These are phyloP conservation scores for Leccinum broughii DNA, from an alignment of 768 basidiomycete genomes.

Conservation along the genomic window DNA sequence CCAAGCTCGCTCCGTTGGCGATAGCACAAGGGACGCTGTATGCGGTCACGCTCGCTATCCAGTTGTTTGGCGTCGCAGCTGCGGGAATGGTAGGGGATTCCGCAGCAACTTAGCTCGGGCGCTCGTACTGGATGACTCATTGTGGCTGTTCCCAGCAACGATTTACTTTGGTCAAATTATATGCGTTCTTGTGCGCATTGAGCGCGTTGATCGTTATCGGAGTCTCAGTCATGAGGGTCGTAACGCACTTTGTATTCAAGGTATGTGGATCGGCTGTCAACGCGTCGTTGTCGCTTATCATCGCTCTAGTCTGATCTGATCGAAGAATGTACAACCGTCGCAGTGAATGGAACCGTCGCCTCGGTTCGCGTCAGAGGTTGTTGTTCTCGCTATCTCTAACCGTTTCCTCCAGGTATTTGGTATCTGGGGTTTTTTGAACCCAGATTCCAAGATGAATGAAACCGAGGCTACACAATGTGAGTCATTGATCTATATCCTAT, in stretches of 20 bases:
- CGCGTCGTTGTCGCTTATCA: neutral
- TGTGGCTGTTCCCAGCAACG: constrained; percentile 47
- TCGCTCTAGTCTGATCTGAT: constrained; percentile 54
- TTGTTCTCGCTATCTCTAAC: constrained; percentile 10
- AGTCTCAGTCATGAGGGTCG: constrained; percentile 51
- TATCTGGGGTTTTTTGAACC: constrained; percentile 52
- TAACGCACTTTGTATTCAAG: constrained; percentile 72
- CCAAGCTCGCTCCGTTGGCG: constrained; percentile 52
- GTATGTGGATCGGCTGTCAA: constrained; percentile 32
- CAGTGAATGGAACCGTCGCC: constrained; percentile 33
- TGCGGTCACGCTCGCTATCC: constrained; percentile 49
- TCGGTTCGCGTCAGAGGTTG: constrained; percentile 30
- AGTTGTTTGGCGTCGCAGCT: constrained; percentile 55
- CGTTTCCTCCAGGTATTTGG: constrained; percentile 42
- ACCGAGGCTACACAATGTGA: constrained; percentile 50
- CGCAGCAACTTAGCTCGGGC: neutral
- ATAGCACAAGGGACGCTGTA: constrained; percentile 63
- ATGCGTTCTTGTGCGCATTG: constrained; percentile 50
- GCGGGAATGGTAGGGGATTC: constrained; percentile 47
- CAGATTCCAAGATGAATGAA: constrained; percentile 29
- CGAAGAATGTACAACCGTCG: constrained; percentile 48
- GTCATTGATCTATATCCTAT: constrained; percentile 16
- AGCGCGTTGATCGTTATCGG: constrained; percentile 51
- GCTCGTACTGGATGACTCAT: neutral
- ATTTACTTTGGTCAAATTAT: constrained; percentile 50